Conservation (phyloP, 2,329 filamentous ascomycete species). For the Ilyonectria mors-panacis region DNA sequence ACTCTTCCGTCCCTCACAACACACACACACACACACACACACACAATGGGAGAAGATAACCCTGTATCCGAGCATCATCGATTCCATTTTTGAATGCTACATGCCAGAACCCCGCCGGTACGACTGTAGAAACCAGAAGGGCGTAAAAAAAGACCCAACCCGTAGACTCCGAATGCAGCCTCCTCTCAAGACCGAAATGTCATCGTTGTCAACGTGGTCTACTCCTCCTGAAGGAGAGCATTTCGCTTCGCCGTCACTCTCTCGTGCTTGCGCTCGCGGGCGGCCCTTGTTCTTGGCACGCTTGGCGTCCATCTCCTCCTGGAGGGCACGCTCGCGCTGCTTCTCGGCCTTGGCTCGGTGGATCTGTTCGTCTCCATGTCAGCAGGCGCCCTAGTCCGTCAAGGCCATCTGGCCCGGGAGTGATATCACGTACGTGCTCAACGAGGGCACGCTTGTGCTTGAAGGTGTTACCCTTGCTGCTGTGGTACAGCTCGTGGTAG, state of each 20-base stretch:
- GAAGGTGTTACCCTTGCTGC: slow-evolving; percentile 99
- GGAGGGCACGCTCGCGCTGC: slow-evolving; percentile 92
- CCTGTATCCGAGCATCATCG: slow-evolving; percentile 61
- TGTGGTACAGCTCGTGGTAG: slow-evolving; percentile 99
- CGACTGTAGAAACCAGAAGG: slow-evolving; percentile 64
- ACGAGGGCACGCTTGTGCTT: slow-evolving; percentile 99
- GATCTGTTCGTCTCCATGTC: slow-evolving; percentile 73
- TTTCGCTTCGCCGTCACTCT: slow-evolving; percentile 92
- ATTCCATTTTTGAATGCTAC: slow-evolving; percentile 71
- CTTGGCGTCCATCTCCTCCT: slow-evolving; percentile 99
- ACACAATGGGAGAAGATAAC: slow-evolving; percentile 39
- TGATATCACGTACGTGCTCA: slow-evolving; percentile 89
- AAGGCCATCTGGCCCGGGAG: slow-evolving; percentile 11
- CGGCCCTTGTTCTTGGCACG: slow-evolving; percentile 99
- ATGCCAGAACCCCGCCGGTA: slow-evolving; percentile 68
- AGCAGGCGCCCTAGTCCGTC: slow-evolving; percentile 25
- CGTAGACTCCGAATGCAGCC: slow-evolving; percentile 74
- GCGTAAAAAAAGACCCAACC: slow-evolving; percentile 68
- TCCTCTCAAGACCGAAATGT: slow-evolving; percentile 66
- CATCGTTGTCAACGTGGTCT: slow-evolving; percentile 62
- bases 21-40: slow-evolving; percentile 12
- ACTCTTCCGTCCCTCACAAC: neutral
- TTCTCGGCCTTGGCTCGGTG: slow-evolving; percentile 99
- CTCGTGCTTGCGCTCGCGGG: slow-evolving; percentile 97
- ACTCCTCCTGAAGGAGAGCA: slow-evolving; percentile 80